phyloP scores from a whole-genome alignment of 2,329 filamentous ascomycete genomes.

The Lecanosticta acicola region DNA sequence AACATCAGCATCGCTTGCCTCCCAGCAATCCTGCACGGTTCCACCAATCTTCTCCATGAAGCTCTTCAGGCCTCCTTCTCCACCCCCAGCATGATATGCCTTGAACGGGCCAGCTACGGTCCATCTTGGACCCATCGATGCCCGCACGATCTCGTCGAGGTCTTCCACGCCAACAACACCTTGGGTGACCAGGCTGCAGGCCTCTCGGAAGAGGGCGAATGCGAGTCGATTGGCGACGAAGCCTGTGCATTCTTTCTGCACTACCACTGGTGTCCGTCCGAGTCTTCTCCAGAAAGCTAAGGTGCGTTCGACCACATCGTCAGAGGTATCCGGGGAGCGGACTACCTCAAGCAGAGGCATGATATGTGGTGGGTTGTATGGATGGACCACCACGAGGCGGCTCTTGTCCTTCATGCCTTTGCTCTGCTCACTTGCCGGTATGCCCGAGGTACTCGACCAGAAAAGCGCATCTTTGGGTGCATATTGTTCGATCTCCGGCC shows the following conservation, averaged over 20 bases:
- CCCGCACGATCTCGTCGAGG: constrained; percentile 49
- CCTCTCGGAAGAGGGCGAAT: constrained; percentile 53
- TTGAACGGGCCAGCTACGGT: constrained; percentile 53
- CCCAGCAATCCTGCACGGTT: constrained; percentile 52
- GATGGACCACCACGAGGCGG: constrained; percentile 54
- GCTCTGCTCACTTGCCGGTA: constrained; percentile 49
- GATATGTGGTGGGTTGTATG: constrained; percentile 57
- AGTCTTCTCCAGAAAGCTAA: constrained; percentile 43
- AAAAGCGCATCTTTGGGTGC: constrained; percentile 44
- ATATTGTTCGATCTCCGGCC: constrained; percentile 46
- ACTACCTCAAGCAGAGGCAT: constrained; percentile 58
- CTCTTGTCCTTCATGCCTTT: constrained; percentile 38
- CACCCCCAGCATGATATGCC: constrained; percentile 55
- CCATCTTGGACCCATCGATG: constrained; percentile 52
- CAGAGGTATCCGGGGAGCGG: constrained; percentile 41
- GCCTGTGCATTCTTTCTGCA: constrained; percentile 49
- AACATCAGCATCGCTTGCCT: constrained; percentile 39
- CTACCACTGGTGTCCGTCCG: constrained; percentile 44
- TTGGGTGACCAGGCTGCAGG: constrained; percentile 49
- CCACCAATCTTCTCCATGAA: constrained; percentile 54
- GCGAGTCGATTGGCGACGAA: constrained; percentile 56
- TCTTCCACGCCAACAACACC: constrained; percentile 51
- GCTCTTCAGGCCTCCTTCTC: constrained; percentile 46
- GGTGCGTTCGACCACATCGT: constrained; percentile 37
- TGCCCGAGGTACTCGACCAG: constrained; percentile 56